Conservation (phyloP, 306 rosid genomes). For the Dalbergia cultrata region DNA sequence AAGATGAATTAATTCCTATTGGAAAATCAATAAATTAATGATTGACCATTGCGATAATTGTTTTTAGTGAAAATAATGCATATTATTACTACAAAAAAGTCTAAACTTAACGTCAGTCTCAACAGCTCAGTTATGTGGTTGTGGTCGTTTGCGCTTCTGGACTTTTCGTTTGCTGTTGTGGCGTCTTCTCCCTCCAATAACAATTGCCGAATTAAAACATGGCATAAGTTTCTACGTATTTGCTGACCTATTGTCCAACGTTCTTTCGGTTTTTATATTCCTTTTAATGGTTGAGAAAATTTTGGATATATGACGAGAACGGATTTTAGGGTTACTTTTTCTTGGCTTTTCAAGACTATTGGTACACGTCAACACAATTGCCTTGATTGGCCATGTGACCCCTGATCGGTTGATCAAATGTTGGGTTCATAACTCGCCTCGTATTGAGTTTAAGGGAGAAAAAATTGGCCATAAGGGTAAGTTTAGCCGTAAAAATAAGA, state of each 20-base stretch:
- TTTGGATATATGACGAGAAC: neutral
- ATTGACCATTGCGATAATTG: slow-evolving; percentile 10
- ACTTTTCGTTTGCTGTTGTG: no score
- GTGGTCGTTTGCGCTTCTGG: neutral
- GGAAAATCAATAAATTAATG: neutral
- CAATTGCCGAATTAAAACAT: neutral
- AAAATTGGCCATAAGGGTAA: no score
- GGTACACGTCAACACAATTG: slow-evolving; percentile 13
- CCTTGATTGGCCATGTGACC: neutral
- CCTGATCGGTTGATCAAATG: neutral
- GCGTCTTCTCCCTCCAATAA: no score
- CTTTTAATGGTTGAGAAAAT: neutral
- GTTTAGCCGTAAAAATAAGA: no score
- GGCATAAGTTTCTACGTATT: neutral
- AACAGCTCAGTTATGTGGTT: neutral
- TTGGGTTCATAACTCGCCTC: no score
- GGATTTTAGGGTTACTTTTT: neutral
- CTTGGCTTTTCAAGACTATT: neutral
- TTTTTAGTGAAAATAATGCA: slow-evolving; percentile 28
- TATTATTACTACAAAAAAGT: neutral
- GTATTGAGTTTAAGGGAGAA: no score
- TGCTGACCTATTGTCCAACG: neutral
- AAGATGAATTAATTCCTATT: no score
- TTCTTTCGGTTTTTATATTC: neutral
- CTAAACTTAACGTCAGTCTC: neutral